Base-by-base conservation (phyloP, 2,329 filamentous ascomycete genomes). In the Cladophialophora exuberans region DNA sequence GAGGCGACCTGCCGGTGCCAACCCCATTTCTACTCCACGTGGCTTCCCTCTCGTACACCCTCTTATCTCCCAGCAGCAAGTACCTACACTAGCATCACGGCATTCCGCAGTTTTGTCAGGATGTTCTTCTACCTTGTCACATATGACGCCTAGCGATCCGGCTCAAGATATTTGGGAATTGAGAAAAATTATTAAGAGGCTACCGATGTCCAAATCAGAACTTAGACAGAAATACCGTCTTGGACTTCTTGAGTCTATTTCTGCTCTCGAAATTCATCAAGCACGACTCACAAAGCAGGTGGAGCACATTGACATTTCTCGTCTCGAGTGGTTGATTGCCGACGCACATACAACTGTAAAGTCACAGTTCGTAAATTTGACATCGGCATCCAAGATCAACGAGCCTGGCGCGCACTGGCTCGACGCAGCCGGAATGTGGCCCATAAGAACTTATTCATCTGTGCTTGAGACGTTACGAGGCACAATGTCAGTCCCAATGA, bases 391-490 rank as follows among this genome's bases (percentile, higher is more conserved):
- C 13, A 26, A 55, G 30, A 43, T n/a, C 26, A 20, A 39, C 18
- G 52, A 49, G 25, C 52, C 52, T n/a, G 45, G 52, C 1, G 43
- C 45, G 9, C 7, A 5, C 5, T 55, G 52, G 44, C 36, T 55
- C 2, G 20, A 38, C 10, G 22, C 9, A 15, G 38, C 28, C 6
- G 52, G 45, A 18, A 17, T 55, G 4, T 55, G 52, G 52, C 52
- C 52, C 6, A 17, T 50, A 7, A 23, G 26, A 11, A 50, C 38
- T 2, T 17, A 23, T 20, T 15, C 25, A 9, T 17, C 35, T 15
- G 18, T 55, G 9, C 38, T 55, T 4, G 46, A 50, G 38, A 38
- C 45, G 2, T 39, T 50, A 11, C 35, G 52, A 10, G 44, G 35
- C 39, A 48, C 36, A 7, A 39, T n/a, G 17, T 20, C 25, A 2